Conservation (phyloP, 306 rosid species). For the Lathyrus tuberosus region DNA sequence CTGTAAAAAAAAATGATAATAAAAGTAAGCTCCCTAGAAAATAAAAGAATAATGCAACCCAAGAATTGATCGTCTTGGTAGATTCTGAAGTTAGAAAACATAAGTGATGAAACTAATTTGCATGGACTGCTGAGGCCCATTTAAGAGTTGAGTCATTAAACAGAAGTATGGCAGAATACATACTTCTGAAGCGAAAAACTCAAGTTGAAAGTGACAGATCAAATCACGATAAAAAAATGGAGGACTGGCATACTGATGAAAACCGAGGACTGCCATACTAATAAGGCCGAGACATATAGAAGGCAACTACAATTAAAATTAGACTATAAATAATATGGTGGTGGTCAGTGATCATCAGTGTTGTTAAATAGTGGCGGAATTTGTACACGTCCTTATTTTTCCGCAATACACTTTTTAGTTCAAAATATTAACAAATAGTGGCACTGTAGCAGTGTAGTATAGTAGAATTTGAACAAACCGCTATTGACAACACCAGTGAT, state of each 20-base stretch:
- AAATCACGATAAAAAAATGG: background rate
- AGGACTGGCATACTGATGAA: background rate
- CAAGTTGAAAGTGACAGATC: background rate
- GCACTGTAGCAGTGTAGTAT: background rate
- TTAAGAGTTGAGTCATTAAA: background rate
- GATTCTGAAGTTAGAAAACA: background rate
- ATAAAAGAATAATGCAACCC: background rate
- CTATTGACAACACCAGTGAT: background rate
- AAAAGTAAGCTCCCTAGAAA: slow-evolving; percentile 18
- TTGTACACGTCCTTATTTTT: background rate
- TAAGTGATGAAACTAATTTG: background rate
- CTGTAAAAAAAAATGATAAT: slow-evolving; percentile 41
- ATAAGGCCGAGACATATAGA: background rate
- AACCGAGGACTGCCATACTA: background rate
- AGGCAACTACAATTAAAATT: background rate
- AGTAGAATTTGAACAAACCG: background rate
- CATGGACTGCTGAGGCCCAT: background rate
- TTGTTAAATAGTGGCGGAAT: background rate
- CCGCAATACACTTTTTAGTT: background rate
- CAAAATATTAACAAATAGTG: background rate
- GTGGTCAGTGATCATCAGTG: background rate
- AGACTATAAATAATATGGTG: background rate
- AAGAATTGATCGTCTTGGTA: background rate
- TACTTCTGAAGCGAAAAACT: background rate
- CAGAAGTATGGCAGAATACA: background rate